Conservation (phyloP, 768 basidiomycete genomes). For the Boletales sp. region DNA sequence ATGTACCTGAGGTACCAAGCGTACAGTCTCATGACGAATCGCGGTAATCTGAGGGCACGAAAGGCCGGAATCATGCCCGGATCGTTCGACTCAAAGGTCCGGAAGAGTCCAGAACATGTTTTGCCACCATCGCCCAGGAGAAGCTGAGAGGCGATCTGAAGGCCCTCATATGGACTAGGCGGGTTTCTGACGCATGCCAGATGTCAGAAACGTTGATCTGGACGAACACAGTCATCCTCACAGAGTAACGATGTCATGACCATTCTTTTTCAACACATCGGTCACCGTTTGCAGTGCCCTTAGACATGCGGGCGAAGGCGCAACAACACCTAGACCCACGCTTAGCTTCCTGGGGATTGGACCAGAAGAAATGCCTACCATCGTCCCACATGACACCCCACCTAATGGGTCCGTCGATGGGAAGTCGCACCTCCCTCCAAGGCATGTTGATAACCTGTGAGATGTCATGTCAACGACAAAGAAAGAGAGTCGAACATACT, state of each 20-base stretch:
- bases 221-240: conserved; percentile 18
- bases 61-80: conserved; percentile 41
- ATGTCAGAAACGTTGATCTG: not conserved
- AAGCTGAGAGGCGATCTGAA: conserved; percentile 51
- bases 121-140: conserved; percentile 49
- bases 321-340: conserved; percentile 46
- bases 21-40: conserved; percentile 44
- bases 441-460: conserved; percentile 35
- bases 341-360: not conserved
- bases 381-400: conserved; percentile 68
- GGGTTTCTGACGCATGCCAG: conserved; percentile 16
- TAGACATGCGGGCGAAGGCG: conserved; percentile 55
- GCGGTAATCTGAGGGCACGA: conserved; percentile 43
- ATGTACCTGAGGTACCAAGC: conserved; percentile 51
- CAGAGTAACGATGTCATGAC: conserved; percentile 55
- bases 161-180: conserved; percentile 50
- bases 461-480: not conserved
- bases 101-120: conserved; percentile 33
- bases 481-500: not conserved
- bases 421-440: conserved; percentile 35
- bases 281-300: conserved; percentile 51
- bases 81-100: conserved; percentile 45
- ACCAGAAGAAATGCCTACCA: conserved; percentile 31
- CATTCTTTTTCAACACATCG: conserved; percentile 39
- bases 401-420: conserved; percentile 49